A percentile compares a stretch with the other conserved stretches of the same genome.
Evolutionary conservation across 805 yeast species (phyloP).

Genomic region (Suhomyces faveliae): DNA sequence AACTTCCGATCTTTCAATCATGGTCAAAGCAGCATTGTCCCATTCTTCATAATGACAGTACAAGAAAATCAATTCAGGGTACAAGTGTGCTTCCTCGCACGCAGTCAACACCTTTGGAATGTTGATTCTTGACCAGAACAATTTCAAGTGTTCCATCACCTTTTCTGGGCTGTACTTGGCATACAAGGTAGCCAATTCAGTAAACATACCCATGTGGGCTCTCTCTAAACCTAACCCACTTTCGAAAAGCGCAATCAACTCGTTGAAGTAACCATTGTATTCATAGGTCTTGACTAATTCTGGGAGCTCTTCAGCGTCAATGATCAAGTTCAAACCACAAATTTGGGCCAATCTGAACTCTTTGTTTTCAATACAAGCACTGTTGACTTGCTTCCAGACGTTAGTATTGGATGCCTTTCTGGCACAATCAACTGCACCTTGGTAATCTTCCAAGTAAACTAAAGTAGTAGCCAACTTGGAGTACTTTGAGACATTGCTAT

Average conservation of each 20-base stretch:
- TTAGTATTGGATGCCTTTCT: constrained; percentile 91
- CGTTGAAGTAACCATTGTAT: constrained; percentile 85
- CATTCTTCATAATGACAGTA: constrained; percentile 98
- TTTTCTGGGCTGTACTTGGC: constrained; percentile 86
- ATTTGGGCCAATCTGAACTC: constrained; percentile 97
- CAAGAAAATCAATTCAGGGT: constrained; percentile 94
- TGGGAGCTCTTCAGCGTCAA: constrained; percentile 95
- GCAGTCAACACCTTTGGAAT: constrained; percentile 96
- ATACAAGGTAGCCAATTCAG: constrained; percentile 89
- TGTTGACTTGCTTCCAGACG: constrained; percentile 97
- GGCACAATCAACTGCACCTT: constrained; percentile 97
- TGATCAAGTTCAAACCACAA: constrained; percentile 94
- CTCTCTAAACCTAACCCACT: constrained; percentile 95
- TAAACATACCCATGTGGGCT: constrained; percentile 99
- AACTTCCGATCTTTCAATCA: constrained; percentile 92
- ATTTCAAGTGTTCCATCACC: constrained; percentile 93
- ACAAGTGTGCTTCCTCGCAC: constrained; percentile 87
- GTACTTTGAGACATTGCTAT: constrained; percentile 84
- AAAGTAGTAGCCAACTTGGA: constrained; percentile 95
- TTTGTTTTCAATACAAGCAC: constrained; percentile 91
- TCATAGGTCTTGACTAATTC: constrained; percentile 87
- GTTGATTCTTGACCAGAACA: constrained; percentile 97
- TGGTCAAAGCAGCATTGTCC: constrained; percentile 96
- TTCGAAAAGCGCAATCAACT: constrained; percentile 88
- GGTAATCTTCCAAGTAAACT: constrained; percentile 88